Evolutionary conservation across 805 yeast species (phyloP), one percentile per base, ranked within the genome.

Genomic region (Lipomyces sp.): DNA sequence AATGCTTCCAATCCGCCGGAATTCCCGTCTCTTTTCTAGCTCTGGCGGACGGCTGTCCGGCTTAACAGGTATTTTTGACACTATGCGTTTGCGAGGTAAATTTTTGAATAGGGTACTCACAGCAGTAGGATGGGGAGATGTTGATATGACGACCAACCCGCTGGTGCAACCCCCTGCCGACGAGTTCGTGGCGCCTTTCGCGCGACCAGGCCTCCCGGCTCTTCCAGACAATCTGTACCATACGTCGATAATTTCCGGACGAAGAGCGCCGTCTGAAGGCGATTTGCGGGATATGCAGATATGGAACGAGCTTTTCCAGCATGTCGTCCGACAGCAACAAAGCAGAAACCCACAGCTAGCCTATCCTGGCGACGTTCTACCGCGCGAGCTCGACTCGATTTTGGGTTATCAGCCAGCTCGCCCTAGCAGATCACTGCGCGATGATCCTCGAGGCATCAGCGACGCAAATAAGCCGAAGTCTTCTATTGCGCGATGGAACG

Each of bases 401-500:
- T 49, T 49, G 26, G 52, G 53, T 16, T 36, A 28, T 38, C 49
- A 39, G 13, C 41, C 33, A 13, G 24, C 45, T 13, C 33, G 53
- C 11, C 13, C 42, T 5, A 39, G 28, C 31, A 39, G 58, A 18
- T 45, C 34, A 2, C 22, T 46, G 14, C 39, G 54, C 21, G 49
- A 46, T 29, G 59, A 55, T 26, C 55, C 59, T 10, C 38, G 45
- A 45, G 63, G 67, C 4, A 47, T 43, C 11, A 32, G 55, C 19
- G 50, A 43, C 5, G 40, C 38, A 11, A 38, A 55, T 11, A 40
- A 66, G 65, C 53, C 58, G 2, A 42, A 48, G 51, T 76, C 85
- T 0, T 81, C 93, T 0, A 66, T 70, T 13, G 82, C 81, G 43
- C 74, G 95, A 58, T 87, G 95, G 93, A 68, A 68, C 34, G 85